Evolutionary conservation across 345 rosid species (phyloP), one percentile per base, ranked within the genome.

Genomic region (Hevea brasiliensis): DNA sequence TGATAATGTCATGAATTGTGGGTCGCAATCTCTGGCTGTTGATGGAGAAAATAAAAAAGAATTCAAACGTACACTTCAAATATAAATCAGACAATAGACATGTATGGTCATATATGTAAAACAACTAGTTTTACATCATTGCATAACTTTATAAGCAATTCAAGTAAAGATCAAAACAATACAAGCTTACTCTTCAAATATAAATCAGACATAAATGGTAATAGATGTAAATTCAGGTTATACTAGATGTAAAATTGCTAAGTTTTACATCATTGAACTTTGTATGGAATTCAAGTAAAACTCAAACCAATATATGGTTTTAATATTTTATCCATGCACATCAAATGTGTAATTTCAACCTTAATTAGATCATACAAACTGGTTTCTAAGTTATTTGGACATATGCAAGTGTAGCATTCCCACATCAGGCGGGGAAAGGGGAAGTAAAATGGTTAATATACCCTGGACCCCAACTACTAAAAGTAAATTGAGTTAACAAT

Each of bases 1-100:
- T 85, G 69, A 95, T 90, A 75, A 92, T 91, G 76, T 93, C 99
- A 81, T 95, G 99, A 82, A 92, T 79, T 45, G 99, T 92, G 42
- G 98, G 94, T 44, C 99, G 92, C 87, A 95, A 77, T 71, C 92
- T 87, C 75, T 92, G 97, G 87, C 99, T 95, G 92, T 81, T 74
- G 75, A 67, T n/a, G n/a, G 85, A 47, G 74, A 77, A 57, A 83
- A 76, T 70, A 72, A 23, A 62, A 41, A 18, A 35, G 76, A 61
- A 21, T 69, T 26, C 26, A 42, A 18, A 48, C 21, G 51, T 35
- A 45, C 3, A 53, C n/a, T 18, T n/a, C 65, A 59, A 73, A 47
- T 26, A 60, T 21, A 23, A 48, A 60, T 53, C 65, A 63, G 40
- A 47, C n/a, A n/a, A n/a, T n/a, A n/a, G n/a, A n/a, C n/a, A n/a